phyloP scores from a whole-genome alignment of 2,329 filamentous ascomycete species.

The Metarhizium anisopliae region DNA sequence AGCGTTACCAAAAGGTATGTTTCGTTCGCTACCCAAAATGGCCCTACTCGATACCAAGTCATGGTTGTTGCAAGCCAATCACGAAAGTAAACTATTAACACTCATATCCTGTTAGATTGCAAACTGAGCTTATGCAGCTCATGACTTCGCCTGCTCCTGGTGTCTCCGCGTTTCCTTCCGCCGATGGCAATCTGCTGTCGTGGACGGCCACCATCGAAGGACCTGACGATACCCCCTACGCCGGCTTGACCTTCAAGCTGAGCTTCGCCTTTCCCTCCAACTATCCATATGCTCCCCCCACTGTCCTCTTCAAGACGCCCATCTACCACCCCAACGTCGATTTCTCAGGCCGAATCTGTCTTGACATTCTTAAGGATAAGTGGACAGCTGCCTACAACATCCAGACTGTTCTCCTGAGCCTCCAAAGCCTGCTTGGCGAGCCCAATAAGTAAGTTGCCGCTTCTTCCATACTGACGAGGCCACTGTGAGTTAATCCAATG shows the following conservation, averaged over 20 bases:
- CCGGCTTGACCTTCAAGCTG: constrained; percentile 81
- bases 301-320: constrained; percentile 93
- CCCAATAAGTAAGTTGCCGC: constrained; percentile 78
- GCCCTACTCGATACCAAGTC: background rate
- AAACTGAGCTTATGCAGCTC: constrained; percentile 96
- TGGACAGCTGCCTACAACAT: constrained; percentile 98
- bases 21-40: constrained; percentile 5
- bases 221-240: constrained; percentile 85
- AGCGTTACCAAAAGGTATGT: constrained; percentile 69
- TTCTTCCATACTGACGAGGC: background rate
- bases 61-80: background rate
- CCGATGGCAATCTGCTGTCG: constrained; percentile 78
- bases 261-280: constrained; percentile 83
- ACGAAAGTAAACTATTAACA: background rate
- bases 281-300: constrained; percentile 87
- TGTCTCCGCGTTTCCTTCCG: constrained; percentile 87
- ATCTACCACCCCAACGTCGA: constrained; percentile 99
- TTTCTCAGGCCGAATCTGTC: constrained; percentile 91
- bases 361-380: constrained; percentile 98
- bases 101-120: constrained; percentile 52
- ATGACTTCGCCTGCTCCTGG: constrained; percentile 94
- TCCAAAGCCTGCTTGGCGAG: constrained; percentile 92
- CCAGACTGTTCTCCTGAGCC: constrained; percentile 80
- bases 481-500: background rate
- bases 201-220: constrained; percentile 95